These are phyloP conservation scores for Termitomyces sp. DNA, from an alignment of 768 basidiomycete species.

Conservation along the genomic window DNA sequence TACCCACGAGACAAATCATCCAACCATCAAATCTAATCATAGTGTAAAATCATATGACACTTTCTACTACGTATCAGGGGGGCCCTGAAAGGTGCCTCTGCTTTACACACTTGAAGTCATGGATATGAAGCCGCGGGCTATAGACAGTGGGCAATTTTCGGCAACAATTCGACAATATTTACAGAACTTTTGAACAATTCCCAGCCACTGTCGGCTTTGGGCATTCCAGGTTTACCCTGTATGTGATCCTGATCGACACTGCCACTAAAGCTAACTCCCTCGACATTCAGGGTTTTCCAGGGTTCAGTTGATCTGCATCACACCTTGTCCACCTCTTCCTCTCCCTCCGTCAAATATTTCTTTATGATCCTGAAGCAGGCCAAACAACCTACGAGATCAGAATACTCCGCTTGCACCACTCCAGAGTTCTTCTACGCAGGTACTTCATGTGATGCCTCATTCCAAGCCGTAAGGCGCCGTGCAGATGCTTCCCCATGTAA, in stretches of 20 bases:
- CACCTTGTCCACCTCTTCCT: not conserved
- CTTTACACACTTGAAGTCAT: not conserved
- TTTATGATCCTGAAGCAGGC: not conserved
- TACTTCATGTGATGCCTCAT: not conserved
- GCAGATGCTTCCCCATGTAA: not conserved
- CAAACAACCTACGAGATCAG: not conserved
- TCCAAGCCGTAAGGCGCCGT: not conserved
- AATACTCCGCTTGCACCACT: not conserved
- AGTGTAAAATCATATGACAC: not conserved
- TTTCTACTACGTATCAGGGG: not conserved
- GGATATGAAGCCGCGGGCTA: not conserved
- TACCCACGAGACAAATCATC: not conserved
- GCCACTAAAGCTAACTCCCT: slow-evolving; percentile 10
- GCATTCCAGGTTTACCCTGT: slow-evolving; percentile 4
- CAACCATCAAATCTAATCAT: slow-evolving; percentile 1
- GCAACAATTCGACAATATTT: too few relatives aligned
- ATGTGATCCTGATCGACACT: slow-evolving; percentile 16
- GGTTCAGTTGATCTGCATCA: slow-evolving; percentile 9
- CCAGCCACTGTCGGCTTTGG: slow-evolving; percentile 10
- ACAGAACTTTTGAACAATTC: too few relatives aligned
- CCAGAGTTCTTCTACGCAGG: not conserved
- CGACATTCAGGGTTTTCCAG: slow-evolving; percentile 12
- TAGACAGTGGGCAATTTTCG: too few relatives aligned
- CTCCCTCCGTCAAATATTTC: not conserved
- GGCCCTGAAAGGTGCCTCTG: not conserved